Evolutionary conservation across 768 basidiomycete genomes (phyloP).

Genomic region (Amanita pallidorosea): DNA sequence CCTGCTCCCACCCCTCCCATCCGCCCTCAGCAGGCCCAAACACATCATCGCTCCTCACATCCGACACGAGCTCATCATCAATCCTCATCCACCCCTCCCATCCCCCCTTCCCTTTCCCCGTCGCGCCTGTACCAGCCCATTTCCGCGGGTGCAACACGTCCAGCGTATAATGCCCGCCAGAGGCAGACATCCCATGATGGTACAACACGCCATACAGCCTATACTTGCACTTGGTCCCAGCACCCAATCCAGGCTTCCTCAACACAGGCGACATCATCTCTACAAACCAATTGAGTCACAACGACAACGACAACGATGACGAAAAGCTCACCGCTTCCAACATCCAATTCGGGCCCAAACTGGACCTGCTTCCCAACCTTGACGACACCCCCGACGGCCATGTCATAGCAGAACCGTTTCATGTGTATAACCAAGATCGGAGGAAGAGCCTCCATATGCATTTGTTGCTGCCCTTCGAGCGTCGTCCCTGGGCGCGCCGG

Average conservation of each 20-base stretch:
- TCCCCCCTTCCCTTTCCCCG: background rate
- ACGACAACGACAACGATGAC: too few species aligned
- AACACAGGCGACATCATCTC: conserved; percentile 53
- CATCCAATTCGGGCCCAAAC: conserved; percentile 69
- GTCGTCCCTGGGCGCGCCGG: conserved; percentile 43
- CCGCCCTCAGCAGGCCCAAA: conserved; percentile 27
- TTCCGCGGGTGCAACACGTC: conserved; percentile 74
- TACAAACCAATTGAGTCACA: too few species aligned
- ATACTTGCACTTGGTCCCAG: conserved; percentile 35
- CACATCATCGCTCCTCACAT: conserved; percentile 64
- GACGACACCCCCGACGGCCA: conserved; percentile 60
- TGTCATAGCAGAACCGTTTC: conserved; percentile 87
- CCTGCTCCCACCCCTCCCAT: conserved; percentile 24
- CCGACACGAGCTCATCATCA: conserved; percentile 83
- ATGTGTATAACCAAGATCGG: conserved; percentile 80
- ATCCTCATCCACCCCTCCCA: conserved; percentile 82
- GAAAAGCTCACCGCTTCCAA: conserved; percentile 47
- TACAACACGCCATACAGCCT: conserved; percentile 86
- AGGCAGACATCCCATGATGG: conserved; percentile 86
- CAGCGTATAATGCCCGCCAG: conserved; percentile 92
- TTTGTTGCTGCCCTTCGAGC: conserved; percentile 55
- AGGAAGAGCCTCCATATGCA: conserved; percentile 73
- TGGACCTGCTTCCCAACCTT: conserved; percentile 78
- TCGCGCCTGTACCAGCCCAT: conserved; percentile 21
- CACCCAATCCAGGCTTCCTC: conserved; percentile 21